Evolutionary conservation across 192 early-diverging fungal species (phyloP).

Genomic region (Entomortierella parvispora): DNA sequence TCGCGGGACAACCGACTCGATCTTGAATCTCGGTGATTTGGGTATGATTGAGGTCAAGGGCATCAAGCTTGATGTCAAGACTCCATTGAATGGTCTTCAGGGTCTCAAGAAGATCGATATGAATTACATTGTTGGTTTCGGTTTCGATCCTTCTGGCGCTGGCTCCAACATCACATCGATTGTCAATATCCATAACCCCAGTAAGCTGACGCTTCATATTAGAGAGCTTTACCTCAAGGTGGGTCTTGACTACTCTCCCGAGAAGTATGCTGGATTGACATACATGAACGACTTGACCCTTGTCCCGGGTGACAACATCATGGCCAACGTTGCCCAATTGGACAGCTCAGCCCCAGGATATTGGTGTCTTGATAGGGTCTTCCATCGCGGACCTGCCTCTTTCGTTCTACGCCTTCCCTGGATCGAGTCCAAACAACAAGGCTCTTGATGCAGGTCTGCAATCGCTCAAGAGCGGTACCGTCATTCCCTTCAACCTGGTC

Average conservation of each 20-base stretch:
- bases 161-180: not conserved
- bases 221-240: conserved; percentile 8
- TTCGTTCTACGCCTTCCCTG: too few relatives aligned
- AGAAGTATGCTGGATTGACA: not conserved
- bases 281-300: not conserved
- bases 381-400: too few relatives aligned
- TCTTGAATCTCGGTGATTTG: conserved; percentile 38
- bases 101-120: conserved; percentile 23
- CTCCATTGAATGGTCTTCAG: conserved; percentile 40
- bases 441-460: too few relatives aligned
- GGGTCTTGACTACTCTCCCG: not conserved
- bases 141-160: not conserved
- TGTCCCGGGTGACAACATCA: conserved; percentile 19
- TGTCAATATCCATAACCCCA: conserved; percentile 38
- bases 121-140: not conserved
- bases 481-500: too few relatives aligned
- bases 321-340: too few relatives aligned
- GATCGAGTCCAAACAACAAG: too few relatives aligned
- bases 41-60: conserved; percentile 52
- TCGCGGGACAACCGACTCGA: conserved; percentile 55
- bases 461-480: too few relatives aligned
- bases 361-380: too few relatives aligned
- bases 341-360: too few relatives aligned
- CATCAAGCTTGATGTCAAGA: conserved; percentile 49
- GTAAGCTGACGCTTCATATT: conserved; percentile 35